Percentiles rank a stretch among this genome's conserved stretches.
Evolutionary conservation across 192 early-diverging fungal genomes (phyloP).

Genomic region (Backusella macrospora): DNA sequence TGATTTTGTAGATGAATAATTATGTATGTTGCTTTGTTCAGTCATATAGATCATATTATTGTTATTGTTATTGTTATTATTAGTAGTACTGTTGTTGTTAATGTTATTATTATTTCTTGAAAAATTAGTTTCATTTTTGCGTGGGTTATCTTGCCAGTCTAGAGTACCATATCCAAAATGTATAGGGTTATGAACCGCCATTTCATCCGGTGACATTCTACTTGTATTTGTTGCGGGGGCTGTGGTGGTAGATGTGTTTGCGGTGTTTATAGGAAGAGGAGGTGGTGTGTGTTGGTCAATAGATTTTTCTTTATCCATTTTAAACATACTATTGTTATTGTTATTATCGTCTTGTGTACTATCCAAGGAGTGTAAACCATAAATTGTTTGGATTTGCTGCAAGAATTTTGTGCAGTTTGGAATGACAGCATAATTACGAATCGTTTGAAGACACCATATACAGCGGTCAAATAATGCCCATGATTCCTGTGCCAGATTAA

Average conservation of each 20-base stretch:
- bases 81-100: no score
- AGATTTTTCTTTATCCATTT: neutral
- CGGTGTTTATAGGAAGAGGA: neutral
- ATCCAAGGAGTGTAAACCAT: slow-evolving; percentile 12
- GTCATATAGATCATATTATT: neutral
- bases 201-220: neutral
- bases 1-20: slow-evolving; percentile 8
- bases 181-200: neutral
- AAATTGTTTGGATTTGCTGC: slow-evolving; percentile 20
- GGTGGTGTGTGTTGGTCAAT: neutral
- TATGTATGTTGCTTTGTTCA: neutral
- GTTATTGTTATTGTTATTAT: neutral
- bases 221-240: neutral
- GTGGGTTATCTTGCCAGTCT: neutral
- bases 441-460: slow-evolving; percentile 15
- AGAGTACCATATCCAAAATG: neutral
- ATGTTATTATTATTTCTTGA: neutral
- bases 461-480: slow-evolving; percentile 22
- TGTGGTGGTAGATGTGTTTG: neutral
- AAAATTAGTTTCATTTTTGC: neutral
- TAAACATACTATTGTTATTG: neutral
- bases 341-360: neutral
- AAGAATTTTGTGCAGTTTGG: slow-evolving; percentile 22
- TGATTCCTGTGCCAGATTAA: slow-evolving; percentile 10
- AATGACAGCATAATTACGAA: slow-evolving; percentile 18